Evolutionary conservation across 495 filamentous ascomycete genomes (phyloP), one percentile per base, ranked within the genome.

Genomic region (Acidiella bohemica): DNA sequence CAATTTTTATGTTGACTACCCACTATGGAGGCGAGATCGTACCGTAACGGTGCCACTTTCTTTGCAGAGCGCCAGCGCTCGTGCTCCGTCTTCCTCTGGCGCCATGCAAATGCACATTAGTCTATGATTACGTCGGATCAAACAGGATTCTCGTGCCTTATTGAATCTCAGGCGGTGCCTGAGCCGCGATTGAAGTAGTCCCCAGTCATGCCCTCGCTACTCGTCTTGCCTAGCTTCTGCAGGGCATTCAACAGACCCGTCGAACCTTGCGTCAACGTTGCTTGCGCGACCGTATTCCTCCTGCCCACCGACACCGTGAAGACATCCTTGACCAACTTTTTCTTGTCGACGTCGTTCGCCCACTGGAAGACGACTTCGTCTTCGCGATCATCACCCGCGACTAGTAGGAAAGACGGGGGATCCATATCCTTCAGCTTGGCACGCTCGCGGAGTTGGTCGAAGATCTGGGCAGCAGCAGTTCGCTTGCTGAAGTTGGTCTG

Each of bases 321-420:
- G 5, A 84, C 78, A 40, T 83, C 67, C 24, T 75, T 58, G 30
- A 92, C 32, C 5, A 20, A 32, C 10, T 44, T 66, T 5, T 54
- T 58, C 21, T 67, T 64, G 25, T 62, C 59, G 20, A 93, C 59
- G 23, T 74, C 67, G 59, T 93, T 93, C 20, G 86, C 87, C 87
- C 87, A 95, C 24, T 78, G 80, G 66, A 87, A 95, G 17, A 93
- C 77, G 32, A 83, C 77, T 55, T 94, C 87, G 50, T 95, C 87
- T 42, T 93, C 87, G 5, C 87, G 80, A 30, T 82, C 80, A 54
- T 93, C 84, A 26, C 87, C 87, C 32, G 83, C 68, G 6, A 90
- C 82, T 58, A 93, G 72, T 29, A 95, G 57, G 59, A 93, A 93
- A 51, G 92, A 38, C 9, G 38, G 32, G 0, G n/a, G 14, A 4